Conservation (phyloP, 192 early-diverging fungal genomes). For the Backusella circina region DNA sequence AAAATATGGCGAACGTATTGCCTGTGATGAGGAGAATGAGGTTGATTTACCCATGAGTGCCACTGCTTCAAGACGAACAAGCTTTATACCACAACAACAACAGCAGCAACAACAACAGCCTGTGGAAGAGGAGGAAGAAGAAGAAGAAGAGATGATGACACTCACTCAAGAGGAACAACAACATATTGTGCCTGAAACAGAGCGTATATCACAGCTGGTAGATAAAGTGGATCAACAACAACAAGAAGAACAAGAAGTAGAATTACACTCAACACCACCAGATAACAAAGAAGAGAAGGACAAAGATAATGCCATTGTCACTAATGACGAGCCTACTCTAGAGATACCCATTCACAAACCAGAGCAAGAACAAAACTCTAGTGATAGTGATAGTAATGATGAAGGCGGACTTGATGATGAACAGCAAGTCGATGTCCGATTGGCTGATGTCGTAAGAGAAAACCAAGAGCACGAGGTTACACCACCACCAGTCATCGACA, state of each 20-base stretch:
- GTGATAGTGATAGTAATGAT: background rate
- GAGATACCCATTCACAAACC: background rate
- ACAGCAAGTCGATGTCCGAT: background rate
- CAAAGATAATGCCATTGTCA: background rate
- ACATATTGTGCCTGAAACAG: background rate
- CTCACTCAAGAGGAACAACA: background rate
- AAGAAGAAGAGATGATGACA: background rate
- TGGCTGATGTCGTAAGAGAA: background rate
- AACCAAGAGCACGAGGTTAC: slow-evolving; percentile 12
- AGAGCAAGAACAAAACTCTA: background rate
- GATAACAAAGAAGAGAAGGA: background rate
- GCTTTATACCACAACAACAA: background rate
- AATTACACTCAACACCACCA: background rate
- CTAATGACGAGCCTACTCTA: background rate
- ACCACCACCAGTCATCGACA: background rate
- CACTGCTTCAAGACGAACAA: background rate
- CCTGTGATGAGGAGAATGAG: slow-evolving; percentile 30
- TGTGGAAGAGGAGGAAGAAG: background rate
- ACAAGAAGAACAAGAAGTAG: background rate
- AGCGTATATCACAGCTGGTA: background rate
- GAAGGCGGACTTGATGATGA: slow-evolving; percentile 5
- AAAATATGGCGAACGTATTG: slow-evolving; percentile 35
- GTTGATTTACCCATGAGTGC: background rate
- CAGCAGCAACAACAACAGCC: no score
- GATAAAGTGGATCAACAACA: background rate